Conservation (phyloP, 805 yeast species). For the Cyberlindnera xishuangbannaensis region DNA sequence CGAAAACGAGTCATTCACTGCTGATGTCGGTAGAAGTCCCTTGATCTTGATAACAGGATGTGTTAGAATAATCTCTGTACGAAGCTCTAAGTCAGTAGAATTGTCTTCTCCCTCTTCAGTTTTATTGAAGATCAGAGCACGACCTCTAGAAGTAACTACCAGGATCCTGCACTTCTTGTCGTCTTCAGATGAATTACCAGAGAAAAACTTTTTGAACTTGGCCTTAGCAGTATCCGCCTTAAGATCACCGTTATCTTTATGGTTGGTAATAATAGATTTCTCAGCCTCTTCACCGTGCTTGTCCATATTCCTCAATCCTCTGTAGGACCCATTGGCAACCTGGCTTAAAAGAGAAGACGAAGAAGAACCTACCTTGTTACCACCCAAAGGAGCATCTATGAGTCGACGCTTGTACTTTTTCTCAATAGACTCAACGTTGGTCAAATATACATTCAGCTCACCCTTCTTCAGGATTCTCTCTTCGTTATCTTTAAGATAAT, state of each 20-base stretch:
- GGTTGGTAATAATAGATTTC: constrained; percentile 24
- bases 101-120: constrained; percentile 16
- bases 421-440: constrained; percentile 46
- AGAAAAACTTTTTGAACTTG: constrained; percentile 23
- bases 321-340: constrained; percentile 39
- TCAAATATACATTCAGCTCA: constrained; percentile 40
- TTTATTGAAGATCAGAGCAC: constrained; percentile 47
- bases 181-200: constrained; percentile 23
- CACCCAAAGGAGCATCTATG: constrained; percentile 53
- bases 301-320: constrained; percentile 34
- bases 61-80: constrained; percentile 48
- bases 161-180: constrained; percentile 44
- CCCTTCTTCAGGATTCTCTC: constrained; percentile 60
- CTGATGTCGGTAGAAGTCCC: constrained; percentile 44
- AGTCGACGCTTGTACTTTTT: constrained; percentile 50
- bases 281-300: constrained; percentile 25
- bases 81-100: constrained; percentile 32
- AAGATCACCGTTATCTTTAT: constrained; percentile 14
- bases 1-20: constrained; percentile 29
- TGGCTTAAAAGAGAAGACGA: constrained; percentile 33
- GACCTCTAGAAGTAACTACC: constrained; percentile 56
- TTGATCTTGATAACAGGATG: constrained; percentile 50
- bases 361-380: constrained; percentile 34
- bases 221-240: constrained; percentile 13
- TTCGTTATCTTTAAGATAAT: constrained; percentile 45